These are phyloP conservation scores for Globisporangium yorkense DNA, from an alignment of 352 stramenopile species.

Conservation along the genomic window DNA sequence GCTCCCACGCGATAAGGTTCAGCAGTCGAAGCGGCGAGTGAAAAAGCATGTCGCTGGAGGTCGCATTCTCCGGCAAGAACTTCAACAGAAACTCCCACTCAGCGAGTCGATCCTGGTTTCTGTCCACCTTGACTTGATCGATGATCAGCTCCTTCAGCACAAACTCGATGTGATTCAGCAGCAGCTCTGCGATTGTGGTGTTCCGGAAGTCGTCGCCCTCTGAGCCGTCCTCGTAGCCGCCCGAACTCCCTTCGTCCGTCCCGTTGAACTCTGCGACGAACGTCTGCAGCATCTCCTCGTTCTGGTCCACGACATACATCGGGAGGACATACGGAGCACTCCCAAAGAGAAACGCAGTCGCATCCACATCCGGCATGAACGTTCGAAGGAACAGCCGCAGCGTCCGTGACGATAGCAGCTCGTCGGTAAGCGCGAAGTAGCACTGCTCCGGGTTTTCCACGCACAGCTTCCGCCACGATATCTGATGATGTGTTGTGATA, in stretches of 20 bases:
- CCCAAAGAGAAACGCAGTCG: slow-evolving; percentile 30
- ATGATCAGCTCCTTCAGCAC: slow-evolving; percentile 64
- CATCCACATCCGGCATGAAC: slow-evolving; percentile 45
- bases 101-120: slow-evolving; percentile 41
- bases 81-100: slow-evolving; percentile 74
- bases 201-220: slow-evolving; percentile 14
- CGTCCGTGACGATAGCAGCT: slow-evolving; percentile 32
- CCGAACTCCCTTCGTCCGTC: slow-evolving; percentile 13
- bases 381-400: slow-evolving; percentile 48
- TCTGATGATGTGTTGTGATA: slow-evolving; percentile 29
- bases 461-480: slow-evolving; percentile 55
- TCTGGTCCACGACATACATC: slow-evolving; percentile 55
- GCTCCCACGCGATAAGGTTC: slow-evolving; percentile 62
- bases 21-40: slow-evolving; percentile 46
- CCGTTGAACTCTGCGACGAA: slow-evolving; percentile 36
- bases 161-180: slow-evolving; percentile 43
- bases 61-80: slow-evolving; percentile 56
- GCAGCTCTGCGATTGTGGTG: slow-evolving; percentile 33
- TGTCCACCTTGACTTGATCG: slow-evolving; percentile 42
- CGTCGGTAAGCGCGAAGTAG: slow-evolving; percentile 52
- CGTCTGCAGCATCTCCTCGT: slow-evolving; percentile 39
- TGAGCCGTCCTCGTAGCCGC: slow-evolving; percentile 16
- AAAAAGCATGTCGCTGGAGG: slow-evolving; percentile 49
- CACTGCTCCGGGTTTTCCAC: slow-evolving; percentile 45
- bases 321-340: slow-evolving; percentile 55